These are phyloP conservation scores for Cucurbita moschata DNA, from an alignment of 306 rosid genomes.

Conservation along the genomic window DNA sequence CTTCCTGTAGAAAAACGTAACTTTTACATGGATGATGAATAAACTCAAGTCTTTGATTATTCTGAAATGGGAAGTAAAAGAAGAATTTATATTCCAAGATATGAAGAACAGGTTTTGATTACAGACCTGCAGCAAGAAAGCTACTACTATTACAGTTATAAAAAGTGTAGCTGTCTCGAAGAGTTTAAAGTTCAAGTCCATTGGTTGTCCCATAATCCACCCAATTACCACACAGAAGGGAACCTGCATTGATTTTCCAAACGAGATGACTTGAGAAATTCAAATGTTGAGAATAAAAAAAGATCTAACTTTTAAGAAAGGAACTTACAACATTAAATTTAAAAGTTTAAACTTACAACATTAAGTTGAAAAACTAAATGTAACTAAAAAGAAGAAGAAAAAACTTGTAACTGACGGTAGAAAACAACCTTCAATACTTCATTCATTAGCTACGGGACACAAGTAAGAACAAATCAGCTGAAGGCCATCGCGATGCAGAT, in stretches of 20 bases:
- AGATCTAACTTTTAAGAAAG: background rate
- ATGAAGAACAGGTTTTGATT: background rate
- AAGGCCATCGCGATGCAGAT: background rate
- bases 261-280: background rate
- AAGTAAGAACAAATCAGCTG: background rate
- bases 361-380: no score
- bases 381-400: no score
- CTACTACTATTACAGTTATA: constrained; percentile 52
- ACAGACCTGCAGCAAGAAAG: constrained; percentile 74
- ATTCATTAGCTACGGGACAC: background rate
- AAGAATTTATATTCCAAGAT: background rate
- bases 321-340: no score
- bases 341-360: no score
- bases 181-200: constrained; percentile 78
- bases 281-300: background rate
- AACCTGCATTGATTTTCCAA: constrained; percentile 35
- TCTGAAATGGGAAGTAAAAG: background rate
- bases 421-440: background rate
- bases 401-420: background rate
- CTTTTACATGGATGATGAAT: background rate
- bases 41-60: background rate
- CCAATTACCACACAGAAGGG: constrained; percentile 66
- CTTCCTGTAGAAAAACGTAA: constrained; percentile 43
- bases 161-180: constrained; percentile 70
- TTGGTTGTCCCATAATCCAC: constrained; percentile 53